Percentiles rank a stretch among this genome's conserved stretches.
Evolutionary conservation across 352 stramenopile genomes (phyloP).

Genomic region (Plasmopara viticola): DNA sequence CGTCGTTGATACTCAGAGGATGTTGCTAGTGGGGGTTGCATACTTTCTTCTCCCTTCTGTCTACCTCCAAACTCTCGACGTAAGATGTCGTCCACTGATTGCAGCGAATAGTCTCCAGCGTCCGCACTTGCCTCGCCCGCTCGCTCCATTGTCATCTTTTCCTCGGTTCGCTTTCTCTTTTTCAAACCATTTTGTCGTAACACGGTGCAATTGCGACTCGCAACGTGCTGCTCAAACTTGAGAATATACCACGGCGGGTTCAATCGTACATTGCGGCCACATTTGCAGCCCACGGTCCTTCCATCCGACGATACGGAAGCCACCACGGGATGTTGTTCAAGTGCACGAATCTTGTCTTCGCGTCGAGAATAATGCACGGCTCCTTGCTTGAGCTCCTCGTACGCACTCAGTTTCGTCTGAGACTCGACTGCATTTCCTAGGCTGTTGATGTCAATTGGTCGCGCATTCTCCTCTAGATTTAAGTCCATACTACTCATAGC

Average conservation of each 20-base stretch:
- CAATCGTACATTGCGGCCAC: slow-evolving; percentile 56
- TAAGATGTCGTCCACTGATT: slow-evolving; percentile 27
- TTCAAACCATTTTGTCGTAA: slow-evolving; percentile 30
- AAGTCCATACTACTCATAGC: slow-evolving; percentile 53
- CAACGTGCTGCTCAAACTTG: slow-evolving; percentile 83
- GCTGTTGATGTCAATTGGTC: slow-evolving; percentile 32
- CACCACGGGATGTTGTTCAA: slow-evolving; percentile 57
- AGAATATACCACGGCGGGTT: slow-evolving; percentile 84
- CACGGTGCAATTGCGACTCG: slow-evolving; percentile 73
- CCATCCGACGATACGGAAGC: slow-evolving; percentile 39
- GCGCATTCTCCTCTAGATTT: slow-evolving; percentile 47
- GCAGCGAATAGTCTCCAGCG: slow-evolving; percentile 22
- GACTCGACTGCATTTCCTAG: not conserved
- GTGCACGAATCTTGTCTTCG: slow-evolving; percentile 56
- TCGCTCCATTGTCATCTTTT: not conserved
- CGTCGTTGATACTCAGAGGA: slow-evolving; percentile 7
- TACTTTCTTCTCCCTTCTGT: slow-evolving; percentile 12
- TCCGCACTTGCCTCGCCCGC: not conserved
- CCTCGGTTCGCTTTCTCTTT: slow-evolving; percentile 15
- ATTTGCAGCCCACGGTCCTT: slow-evolving; percentile 56
- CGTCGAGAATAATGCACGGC: slow-evolving; percentile 40
- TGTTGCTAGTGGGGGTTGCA: slow-evolving; percentile 6
- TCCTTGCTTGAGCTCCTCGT: slow-evolving; percentile 21
- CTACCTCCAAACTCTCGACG: slow-evolving; percentile 23
- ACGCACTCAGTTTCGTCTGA: slow-evolving; percentile 19